Conservation (phyloP, 202 grass and related monocot genomes). For the Digitaria exilis region DNA sequence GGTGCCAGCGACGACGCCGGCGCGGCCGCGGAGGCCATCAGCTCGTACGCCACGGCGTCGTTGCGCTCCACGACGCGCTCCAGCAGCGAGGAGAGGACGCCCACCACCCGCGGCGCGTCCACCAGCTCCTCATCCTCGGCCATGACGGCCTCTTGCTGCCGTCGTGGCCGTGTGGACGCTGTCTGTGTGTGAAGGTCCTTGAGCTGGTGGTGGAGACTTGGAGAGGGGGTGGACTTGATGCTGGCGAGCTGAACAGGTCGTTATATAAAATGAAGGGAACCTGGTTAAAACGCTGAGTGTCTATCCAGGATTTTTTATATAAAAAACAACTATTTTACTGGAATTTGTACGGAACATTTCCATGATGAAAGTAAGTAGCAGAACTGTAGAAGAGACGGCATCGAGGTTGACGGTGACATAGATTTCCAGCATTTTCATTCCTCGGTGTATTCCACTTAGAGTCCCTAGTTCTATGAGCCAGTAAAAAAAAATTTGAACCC, state of each 20-base stretch:
- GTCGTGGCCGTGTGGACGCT: conserved; percentile 1
- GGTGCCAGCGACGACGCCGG: neutral
- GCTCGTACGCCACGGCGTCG: conserved; percentile 37
- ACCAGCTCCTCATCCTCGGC: conserved; percentile 44
- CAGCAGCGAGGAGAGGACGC: conserved; percentile 54
- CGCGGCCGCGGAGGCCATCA: too few species aligned
- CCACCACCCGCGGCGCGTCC: conserved; percentile 55
- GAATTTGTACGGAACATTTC: too few species aligned
- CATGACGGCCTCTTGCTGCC: conserved; percentile 35
- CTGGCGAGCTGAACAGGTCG: neutral
- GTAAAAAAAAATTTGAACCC: neutral
- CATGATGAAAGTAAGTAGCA: neutral
- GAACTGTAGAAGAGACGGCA: neutral
- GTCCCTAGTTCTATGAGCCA: neutral
- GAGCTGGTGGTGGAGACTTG: neutral
- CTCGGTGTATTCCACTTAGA: neutral
- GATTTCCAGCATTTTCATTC: neutral
- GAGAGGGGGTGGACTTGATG: conserved; percentile 7
- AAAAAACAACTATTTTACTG: neutral
- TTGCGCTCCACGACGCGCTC: conserved; percentile 57
- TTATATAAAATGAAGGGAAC: conserved; percentile 27
- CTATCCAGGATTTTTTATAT: neutral
- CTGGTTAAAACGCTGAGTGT: neutral
- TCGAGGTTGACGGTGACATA: neutral
- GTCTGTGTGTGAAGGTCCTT: neutral